Evolutionary conservation across 306 rosid genomes (phyloP).

Genomic region (Sechiopsis laciniata): DNA sequence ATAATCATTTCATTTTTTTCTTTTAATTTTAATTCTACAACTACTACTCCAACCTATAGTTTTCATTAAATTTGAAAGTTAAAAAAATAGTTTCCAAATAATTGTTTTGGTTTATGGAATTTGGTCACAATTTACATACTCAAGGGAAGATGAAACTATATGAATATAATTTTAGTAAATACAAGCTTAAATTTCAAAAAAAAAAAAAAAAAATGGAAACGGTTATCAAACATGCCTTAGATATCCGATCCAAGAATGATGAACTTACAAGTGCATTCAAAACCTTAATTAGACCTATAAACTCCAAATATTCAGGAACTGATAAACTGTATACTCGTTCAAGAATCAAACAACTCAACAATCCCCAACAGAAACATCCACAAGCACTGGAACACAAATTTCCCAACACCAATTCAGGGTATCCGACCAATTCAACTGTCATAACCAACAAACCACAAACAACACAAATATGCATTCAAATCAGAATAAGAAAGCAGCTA

Average conservation of each 20-base stretch:
- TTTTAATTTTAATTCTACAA: no score
- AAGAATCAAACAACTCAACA: background rate
- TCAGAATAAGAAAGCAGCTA: background rate
- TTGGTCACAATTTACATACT: no score
- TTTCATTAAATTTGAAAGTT: no score
- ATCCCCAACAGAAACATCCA: conserved; percentile 3
- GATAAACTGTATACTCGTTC: background rate
- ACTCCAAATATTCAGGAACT: background rate
- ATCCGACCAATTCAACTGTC: background rate
- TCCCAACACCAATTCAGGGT: conserved; percentile 12
- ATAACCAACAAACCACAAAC: conserved; percentile 14
- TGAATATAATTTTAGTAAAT: no score
- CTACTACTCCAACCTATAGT: no score
- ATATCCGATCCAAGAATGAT: background rate
- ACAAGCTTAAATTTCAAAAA: no score
- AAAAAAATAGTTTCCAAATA: no score
- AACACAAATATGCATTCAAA: background rate
- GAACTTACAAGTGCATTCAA: background rate
- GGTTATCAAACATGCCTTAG: background rate
- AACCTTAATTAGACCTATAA: background rate
- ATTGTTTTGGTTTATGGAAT: no score
- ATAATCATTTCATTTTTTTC: no score
- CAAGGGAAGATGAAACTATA: no score
- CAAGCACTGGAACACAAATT: background rate
- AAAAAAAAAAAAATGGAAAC: no score